Percentiles rank a stretch among this genome's conserved stretches.
Conservation (phyloP, 176 grass and related monocot species). For the Bolboschoenus planiculmis region DNA sequence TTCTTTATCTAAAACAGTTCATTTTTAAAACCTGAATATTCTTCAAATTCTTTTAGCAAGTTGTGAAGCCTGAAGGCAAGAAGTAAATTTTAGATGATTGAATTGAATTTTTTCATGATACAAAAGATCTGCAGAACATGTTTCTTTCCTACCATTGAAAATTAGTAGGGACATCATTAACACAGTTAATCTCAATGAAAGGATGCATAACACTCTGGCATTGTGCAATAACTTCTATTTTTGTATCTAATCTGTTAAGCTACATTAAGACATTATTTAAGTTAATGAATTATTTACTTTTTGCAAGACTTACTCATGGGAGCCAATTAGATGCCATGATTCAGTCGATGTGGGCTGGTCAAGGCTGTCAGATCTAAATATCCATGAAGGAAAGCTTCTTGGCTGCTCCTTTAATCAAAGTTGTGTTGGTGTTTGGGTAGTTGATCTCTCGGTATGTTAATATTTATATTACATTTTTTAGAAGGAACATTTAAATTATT, state of each 20-base stretch:
- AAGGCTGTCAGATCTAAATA: slow-evolving; percentile 89
- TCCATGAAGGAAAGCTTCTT: slow-evolving; percentile 96
- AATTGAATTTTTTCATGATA: neutral
- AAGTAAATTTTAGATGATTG: neutral
- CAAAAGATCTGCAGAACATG: neutral
- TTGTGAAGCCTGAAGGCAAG: neutral
- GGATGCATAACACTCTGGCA: neutral
- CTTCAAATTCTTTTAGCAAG: neutral
- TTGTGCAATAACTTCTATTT: neutral
- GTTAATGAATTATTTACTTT: slow-evolving; percentile 21
- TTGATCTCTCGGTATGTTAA: slow-evolving; percentile 72
- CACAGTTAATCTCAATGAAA: neutral
- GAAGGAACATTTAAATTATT: slow-evolving; percentile 5
- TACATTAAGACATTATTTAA: slow-evolving; percentile 27
- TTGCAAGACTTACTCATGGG: slow-evolving; percentile 88
- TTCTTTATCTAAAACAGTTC: neutral
- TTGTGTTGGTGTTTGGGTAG: slow-evolving; percentile 99
- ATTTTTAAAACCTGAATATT: neutral
- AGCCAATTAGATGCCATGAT: slow-evolving; percentile 89
- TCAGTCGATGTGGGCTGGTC: slow-evolving; percentile 98
- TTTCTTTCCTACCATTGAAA: neutral
- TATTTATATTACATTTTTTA: slow-evolving; percentile 5
- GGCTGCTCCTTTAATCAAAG: slow-evolving; percentile 99
- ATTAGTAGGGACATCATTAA: neutral
- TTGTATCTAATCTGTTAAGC: slow-evolving; percentile 13